These are phyloP conservation scores for Westerdykella sp. DNA, from an alignment of 2,329 filamentous ascomycete species.

Conservation along the genomic window DNA sequence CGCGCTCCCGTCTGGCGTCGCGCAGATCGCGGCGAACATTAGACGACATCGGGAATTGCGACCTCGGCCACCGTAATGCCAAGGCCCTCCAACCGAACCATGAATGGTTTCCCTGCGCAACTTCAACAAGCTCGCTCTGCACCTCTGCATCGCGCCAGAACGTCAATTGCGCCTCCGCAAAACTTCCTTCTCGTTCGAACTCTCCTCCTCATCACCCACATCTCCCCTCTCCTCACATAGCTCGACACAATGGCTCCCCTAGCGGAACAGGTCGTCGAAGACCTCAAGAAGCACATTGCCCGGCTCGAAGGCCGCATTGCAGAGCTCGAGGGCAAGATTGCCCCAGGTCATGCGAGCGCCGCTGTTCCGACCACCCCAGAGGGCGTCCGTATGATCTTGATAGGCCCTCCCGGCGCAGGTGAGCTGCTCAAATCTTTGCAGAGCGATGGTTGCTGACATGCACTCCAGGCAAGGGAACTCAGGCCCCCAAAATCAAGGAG, in stretches of 20 bases:
- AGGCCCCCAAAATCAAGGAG: conserved; percentile 96
- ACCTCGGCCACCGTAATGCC: not conserved
- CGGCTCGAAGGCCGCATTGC: conserved; percentile 81
- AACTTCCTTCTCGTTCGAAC: not conserved
- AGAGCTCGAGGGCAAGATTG: conserved; percentile 70
- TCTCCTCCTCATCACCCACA: not conserved
- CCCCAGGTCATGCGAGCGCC: conserved; percentile 23
- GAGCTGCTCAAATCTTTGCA: conserved; percentile 37
- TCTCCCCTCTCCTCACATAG: conserved; percentile 11
- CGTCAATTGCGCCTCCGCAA: not conserved
- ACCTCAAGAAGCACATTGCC: conserved; percentile 76
- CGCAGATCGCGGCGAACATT: not conserved
- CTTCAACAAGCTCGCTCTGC: not conserved
- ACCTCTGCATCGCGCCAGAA: not conserved
- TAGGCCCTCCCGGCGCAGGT: conserved; percentile 97
- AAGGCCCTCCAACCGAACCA: not conserved
- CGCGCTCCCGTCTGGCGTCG: too few relatives aligned
- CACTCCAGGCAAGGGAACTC: conserved; percentile 85
- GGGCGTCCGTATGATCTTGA: conserved; percentile 90
- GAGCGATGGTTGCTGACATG: conserved; percentile 18
- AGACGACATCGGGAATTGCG: not conserved
- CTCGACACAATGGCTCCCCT: conserved; percentile 69
- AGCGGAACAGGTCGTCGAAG: conserved; percentile 71
- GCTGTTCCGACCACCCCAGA: conserved; percentile 41
- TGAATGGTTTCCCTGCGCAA: not conserved